These are phyloP conservation scores for Ilex aquifolium DNA, from an alignment of 257 asterid species.

Conservation along the genomic window DNA sequence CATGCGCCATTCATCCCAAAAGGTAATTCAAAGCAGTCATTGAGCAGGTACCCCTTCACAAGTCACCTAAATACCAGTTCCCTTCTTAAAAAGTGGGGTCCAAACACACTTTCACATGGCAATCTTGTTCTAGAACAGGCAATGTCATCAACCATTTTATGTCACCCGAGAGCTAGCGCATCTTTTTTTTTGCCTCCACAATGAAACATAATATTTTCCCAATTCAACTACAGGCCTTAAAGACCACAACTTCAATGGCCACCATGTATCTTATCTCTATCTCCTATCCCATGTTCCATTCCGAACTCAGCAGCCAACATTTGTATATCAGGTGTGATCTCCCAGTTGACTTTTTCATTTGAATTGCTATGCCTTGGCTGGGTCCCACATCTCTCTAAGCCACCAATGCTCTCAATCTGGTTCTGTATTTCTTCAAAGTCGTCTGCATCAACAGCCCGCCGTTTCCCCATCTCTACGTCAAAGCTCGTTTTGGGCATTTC, in stretches of 20 bases:
- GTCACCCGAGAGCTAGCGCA: too few species aligned
- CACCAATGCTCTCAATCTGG: constrained; percentile 18
- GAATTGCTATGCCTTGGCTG: constrained; percentile 18
- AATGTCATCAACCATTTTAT: too few species aligned
- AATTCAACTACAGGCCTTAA: too few species aligned
- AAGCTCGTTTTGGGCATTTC: constrained; percentile 15
- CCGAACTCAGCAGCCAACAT: constrained; percentile 6
- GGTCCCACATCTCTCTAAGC: constrained; percentile 33
- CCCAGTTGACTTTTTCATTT: constrained; percentile 20
- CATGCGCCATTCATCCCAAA: too few species aligned
- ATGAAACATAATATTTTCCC: too few species aligned
- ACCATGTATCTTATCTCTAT: constrained; percentile 9
- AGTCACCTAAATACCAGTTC: too few species aligned
- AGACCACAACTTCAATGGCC: background rate
- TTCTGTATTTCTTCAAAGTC: constrained; percentile 26
- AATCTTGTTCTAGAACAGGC: too few species aligned
- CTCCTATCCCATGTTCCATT: constrained; percentile 8
- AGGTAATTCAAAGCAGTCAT: too few species aligned
- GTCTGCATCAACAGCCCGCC: constrained; percentile 19
- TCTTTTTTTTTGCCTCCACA: too few species aligned
- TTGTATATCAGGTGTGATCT: constrained; percentile 11
- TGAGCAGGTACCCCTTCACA: too few species aligned
- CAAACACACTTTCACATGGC: too few species aligned
- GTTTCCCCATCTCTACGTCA: constrained; percentile 29
- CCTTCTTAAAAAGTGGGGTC: too few species aligned